These are phyloP conservation scores for Alternaria infectoria DNA, from an alignment of 2,329 filamentous ascomycete genomes.

Conservation along the genomic window DNA sequence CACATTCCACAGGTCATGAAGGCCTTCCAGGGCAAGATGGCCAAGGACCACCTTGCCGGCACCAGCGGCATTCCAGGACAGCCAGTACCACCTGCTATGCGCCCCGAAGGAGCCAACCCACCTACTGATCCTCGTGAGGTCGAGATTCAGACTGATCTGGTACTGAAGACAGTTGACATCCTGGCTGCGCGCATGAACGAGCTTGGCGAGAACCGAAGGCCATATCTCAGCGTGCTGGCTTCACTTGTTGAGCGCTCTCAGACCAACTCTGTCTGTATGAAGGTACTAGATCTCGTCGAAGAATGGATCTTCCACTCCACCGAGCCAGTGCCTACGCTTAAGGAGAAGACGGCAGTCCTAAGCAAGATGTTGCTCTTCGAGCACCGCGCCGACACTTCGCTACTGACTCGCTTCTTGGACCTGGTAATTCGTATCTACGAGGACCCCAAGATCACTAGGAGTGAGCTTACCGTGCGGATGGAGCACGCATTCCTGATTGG, in stretches of 20 bases:
- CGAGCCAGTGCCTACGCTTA: conserved; percentile 94
- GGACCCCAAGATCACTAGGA: conserved; percentile 92
- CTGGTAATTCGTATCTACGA: conserved; percentile 98
- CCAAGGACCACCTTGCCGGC: conserved; percentile 85
- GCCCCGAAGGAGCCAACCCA: conserved; percentile 63
- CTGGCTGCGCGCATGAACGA: conserved; percentile 91
- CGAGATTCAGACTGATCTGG: conserved; percentile 86
- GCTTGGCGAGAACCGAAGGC: conserved; percentile 86
- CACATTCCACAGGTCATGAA: conserved; percentile 92
- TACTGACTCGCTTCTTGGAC: conserved; percentile 92
- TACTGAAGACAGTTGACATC: conserved; percentile 94
- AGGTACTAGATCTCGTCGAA: conserved; percentile 93
- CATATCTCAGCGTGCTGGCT: conserved; percentile 93
- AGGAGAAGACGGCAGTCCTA: conserved; percentile 98
- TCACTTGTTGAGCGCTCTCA: conserved; percentile 94
- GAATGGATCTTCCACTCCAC: conserved; percentile 95
- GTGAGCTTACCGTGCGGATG: conserved; percentile 94
- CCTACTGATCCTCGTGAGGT: conserved; percentile 78
- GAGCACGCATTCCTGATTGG: conserved; percentile 98
- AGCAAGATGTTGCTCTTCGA: conserved; percentile 99
- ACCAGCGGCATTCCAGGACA: conserved; percentile 55
- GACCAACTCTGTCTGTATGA: conserved; percentile 84
- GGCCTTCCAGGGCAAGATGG: conserved; percentile 87
- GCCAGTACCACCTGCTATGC: conserved; percentile 40
- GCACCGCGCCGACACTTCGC: conserved; percentile 77